These are phyloP conservation scores for Xerocomellus dryophilus DNA, from an alignment of 768 basidiomycete species.

Conservation along the genomic window DNA sequence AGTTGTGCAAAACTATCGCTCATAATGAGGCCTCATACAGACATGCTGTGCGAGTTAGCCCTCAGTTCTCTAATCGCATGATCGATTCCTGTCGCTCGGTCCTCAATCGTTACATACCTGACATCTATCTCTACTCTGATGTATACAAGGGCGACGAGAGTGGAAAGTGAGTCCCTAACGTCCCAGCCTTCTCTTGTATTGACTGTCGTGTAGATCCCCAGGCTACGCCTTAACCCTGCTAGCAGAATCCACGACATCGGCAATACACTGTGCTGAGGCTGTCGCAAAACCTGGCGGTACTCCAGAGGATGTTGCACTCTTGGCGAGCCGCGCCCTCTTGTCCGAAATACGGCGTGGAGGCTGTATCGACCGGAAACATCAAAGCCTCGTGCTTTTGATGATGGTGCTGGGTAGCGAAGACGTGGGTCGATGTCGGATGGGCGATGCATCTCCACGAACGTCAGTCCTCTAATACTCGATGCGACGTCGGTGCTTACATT, in stretches of 20 bases:
- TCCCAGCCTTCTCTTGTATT: background rate
- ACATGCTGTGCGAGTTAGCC: constrained; percentile 93
- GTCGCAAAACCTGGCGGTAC: constrained; percentile 77
- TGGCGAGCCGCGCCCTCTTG: constrained; percentile 75
- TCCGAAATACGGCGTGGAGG: constrained; percentile 79
- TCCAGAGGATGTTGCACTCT: constrained; percentile 89
- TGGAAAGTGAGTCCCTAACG: constrained; percentile 69
- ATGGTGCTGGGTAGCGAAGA: constrained; percentile 99
- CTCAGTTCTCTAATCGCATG: constrained; percentile 97
- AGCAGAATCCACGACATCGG: constrained; percentile 89
- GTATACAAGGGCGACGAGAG: constrained; percentile 98
- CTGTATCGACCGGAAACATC: constrained; percentile 88
- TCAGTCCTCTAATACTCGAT: constrained; percentile 40
- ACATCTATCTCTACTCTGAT: constrained; percentile 97
- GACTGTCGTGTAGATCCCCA: constrained; percentile 64
- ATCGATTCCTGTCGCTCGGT: constrained; percentile 92
- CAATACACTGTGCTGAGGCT: constrained; percentile 83
- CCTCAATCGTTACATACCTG: constrained; percentile 94
- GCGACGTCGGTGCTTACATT: constrained; percentile 3
- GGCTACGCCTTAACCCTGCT: constrained; percentile 91
- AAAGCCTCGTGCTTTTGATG: constrained; percentile 78
- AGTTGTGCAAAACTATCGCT: background rate
- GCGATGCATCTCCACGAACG: constrained; percentile 79
- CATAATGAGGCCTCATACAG: constrained; percentile 38
- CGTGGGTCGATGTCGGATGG: constrained; percentile 86